These are phyloP conservation scores for Hypoxylon rickii DNA, from an alignment of 495 filamentous ascomycete genomes.

Conservation along the genomic window DNA sequence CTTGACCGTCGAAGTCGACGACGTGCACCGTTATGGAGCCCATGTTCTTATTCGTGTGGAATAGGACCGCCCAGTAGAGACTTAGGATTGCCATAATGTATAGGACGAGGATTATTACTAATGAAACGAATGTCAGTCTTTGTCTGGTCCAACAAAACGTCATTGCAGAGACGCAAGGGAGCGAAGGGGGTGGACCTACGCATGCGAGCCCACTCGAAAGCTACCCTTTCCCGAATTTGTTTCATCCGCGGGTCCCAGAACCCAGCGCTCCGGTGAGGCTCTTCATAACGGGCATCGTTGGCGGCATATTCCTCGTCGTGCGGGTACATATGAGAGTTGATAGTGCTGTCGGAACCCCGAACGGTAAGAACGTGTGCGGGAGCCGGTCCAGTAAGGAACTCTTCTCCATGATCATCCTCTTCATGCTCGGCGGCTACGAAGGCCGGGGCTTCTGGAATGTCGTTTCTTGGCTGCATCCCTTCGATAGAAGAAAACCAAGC, in stretches of 20 bases:
- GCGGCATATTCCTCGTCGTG: conserved; percentile 1
- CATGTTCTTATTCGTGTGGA: conserved; percentile 52
- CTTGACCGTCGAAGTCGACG: conserved; percentile 67
- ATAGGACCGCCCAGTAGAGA: conserved; percentile 66
- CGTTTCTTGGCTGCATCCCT: conserved; percentile 15
- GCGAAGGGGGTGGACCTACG: conserved; percentile 36
- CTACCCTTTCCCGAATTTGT: conserved; percentile 51
- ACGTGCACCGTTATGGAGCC: conserved; percentile 59
- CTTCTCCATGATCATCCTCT: conserved; percentile 1
- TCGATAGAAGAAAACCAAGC: neutral
- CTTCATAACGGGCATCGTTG: conserved; percentile 29
- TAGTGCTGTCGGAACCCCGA: conserved; percentile 18
- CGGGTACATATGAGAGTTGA: neutral
- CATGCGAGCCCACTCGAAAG: conserved; percentile 46
- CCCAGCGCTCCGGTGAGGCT: conserved; percentile 49
- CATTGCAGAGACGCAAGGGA: neutral
- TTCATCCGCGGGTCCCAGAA: conserved; percentile 57
- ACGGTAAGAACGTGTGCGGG: neutral
- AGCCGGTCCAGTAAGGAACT: neutral
- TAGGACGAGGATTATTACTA: conserved; percentile 58
- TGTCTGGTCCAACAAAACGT: neutral
- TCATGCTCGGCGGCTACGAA: conserved; percentile 16
- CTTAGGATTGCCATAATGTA: conserved; percentile 62
- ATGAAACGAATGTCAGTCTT: conserved; percentile 7
- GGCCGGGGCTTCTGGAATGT: conserved; percentile 15